Evolutionary conservation across 1,284 basidiomycete genomes (phyloP), one percentile per base, ranked within the genome.

Genomic region (Trichosporon sp.): DNA sequence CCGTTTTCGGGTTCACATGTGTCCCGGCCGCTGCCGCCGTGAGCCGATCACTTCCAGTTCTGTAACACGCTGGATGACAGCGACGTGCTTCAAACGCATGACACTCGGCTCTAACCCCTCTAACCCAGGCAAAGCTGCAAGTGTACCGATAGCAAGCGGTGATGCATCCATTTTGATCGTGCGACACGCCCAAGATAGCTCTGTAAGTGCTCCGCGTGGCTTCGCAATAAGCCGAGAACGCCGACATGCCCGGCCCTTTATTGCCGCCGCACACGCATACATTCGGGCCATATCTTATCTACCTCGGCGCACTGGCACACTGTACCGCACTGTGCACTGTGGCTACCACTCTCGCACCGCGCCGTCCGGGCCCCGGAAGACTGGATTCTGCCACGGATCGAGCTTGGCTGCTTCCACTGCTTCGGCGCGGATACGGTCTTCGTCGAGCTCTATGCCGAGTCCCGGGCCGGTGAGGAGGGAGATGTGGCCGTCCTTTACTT

Each of bases 391-490:
- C 82, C 82, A 83, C 7, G 78, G 75, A 54, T 77, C 78, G 36
- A 77, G 73, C 69, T 74, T 72, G 58, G 74, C 74, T 13, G 80
- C 81, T 60, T 78, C 78, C 0, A 84, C 83, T 14, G 82, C 82
- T 63, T 84, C 81, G 31, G 67, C 69, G 32, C 87, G 80, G 10
- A 91, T 87, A 21, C 88, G 74, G 14, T 80, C 77, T 76, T 90
- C 89, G 72, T 90, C 84, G 66, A 90, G 83, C 68, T 86, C 81
- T 49, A 90, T 85, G 13, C 89, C 89, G 7, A 91, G 79, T 7
- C 89, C 89, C 10, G 87, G 84, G 0, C 84, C 86, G 69, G 83
- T 79, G 7, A 87, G 80, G 1, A 85, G 82, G 14, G 83, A 79
- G 54, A 91, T 82, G 67, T 85, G 83, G 1, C 89, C 89, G 36